Base-by-base conservation (phyloP, 441 rosid genomes). In the Pelargonium fulgidum region DNA sequence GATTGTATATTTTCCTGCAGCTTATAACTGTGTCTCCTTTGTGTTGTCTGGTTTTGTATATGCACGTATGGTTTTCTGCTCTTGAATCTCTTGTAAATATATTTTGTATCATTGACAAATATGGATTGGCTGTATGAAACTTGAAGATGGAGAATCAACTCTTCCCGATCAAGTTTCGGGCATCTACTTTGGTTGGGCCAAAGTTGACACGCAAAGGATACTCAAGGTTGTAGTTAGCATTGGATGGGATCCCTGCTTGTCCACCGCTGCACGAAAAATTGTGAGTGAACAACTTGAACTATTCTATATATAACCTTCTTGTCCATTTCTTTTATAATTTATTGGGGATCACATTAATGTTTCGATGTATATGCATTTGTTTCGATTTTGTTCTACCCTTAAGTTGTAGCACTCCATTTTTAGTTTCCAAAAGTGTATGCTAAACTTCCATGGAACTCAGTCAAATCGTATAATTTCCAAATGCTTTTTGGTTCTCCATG, bases 101-200 rank as follows among this genome's bases (percentile, higher is more conserved):
- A 16, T 52, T 7, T 8, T 50, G 59, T 14, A 52, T 52, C 59
- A 52, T 52, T 52, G 59, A 52, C 9, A 52, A 52, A 52, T 52
- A 14, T 50, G 22, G 39, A 45, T 64, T 68, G 58, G 19, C 20
- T 67, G 17, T 65, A 56, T 47, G 16, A 44, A 64, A 8, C n/a
- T 72, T 75, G 79, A 64, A 50, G 78, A 58, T 11, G 76, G 67
- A 26, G 68, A 42, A 41, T 71, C 41, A 11, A 36, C 42, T 26
- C 69, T 78, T 71, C 81, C 80, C 20, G 62, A 70, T 61, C 84
- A 78, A 76, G 73, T 66, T 6, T 68, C 75, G 9, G 84, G 84
- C 69, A 22, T 81, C 33, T 78, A 64, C 76, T 65, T 78, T 33
- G 84, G 84, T 62, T 78, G 81, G 81, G 74, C 78, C 22, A 41